Percentiles rank a stretch among this genome's conserved stretches.
These are phyloP conservation scores for Xylaria sp. DNA, from an alignment of 2,329 filamentous ascomycete genomes.

Conservation along the genomic window DNA sequence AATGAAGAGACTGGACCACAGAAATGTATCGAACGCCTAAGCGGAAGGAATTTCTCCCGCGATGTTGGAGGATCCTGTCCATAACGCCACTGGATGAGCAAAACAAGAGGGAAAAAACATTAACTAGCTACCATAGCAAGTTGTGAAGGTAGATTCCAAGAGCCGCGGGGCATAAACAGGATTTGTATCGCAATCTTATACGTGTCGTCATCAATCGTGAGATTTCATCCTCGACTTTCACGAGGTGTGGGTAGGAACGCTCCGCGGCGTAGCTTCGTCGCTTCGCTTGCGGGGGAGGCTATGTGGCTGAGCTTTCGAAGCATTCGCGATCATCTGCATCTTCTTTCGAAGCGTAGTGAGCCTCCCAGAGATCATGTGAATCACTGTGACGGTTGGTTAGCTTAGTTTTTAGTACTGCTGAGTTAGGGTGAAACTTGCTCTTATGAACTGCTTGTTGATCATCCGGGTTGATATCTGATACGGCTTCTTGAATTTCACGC, in stretches of 20 bases:
- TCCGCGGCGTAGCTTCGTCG: slow-evolving; percentile 65
- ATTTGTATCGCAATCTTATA: slow-evolving; percentile 48
- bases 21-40: slow-evolving; percentile 37
- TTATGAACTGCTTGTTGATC: slow-evolving; percentile 78
- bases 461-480: slow-evolving; percentile 69
- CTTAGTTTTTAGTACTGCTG: slow-evolving; percentile 34
- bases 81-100: slow-evolving; percentile 43
- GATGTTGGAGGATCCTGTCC: slow-evolving; percentile 33
- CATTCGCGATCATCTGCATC: slow-evolving; percentile 68
- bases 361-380: slow-evolving; percentile 69
- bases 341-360: slow-evolving; percentile 68
- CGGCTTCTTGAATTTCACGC: slow-evolving; percentile 56
- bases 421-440: slow-evolving; percentile 62
- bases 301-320: slow-evolving; percentile 61
- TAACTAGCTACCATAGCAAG: slow-evolving; percentile 29
- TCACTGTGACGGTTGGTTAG: slow-evolving; percentile 59
- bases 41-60: slow-evolving; percentile 30
- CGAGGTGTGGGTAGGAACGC: slow-evolving; percentile 60
- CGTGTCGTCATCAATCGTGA: slow-evolving; percentile 50
- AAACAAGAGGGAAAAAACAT: slow-evolving; percentile 21
- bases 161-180: slow-evolving; percentile 46
- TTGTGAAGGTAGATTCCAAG: slow-evolving; percentile 36
- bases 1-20: slow-evolving; percentile 25
- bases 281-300: slow-evolving; percentile 60
- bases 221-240: slow-evolving; percentile 39